Base-by-base conservation (phyloP, 495 filamentous ascomycete species). In the Pyrenula aspistea region DNA sequence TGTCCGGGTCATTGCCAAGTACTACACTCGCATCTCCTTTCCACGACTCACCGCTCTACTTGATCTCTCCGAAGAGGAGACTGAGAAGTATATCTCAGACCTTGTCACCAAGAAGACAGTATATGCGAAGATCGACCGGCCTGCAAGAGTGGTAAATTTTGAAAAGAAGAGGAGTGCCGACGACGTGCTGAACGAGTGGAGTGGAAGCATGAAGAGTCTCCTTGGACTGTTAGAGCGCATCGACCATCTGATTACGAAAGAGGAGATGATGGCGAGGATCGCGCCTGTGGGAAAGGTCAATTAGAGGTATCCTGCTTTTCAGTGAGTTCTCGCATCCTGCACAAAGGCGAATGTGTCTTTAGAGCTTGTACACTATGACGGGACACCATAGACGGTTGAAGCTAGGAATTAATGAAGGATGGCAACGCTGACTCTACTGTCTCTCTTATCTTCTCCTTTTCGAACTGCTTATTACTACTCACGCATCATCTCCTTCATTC, bases 231-330 rank as follows among this genome's bases (percentile, higher is more conserved):
- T 98, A 68, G 93, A 98, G 77, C 78, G 93, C 51, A 92, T 98
- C 60, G 93, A 97, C 70, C 93, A 98, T 73, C 75, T 98, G 68
- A 98, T 98, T 64, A 97, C 93, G 55, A 98, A 97, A 82, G 94
- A 97, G 77, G 94, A 97, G 79, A 98, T 98, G 93, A 98, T 98
- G 93, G 93, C 93, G 36, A 79, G 91, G 53, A 97, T 97, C 59
- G 83, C 89, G 68, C 89, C 86, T 2, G 72, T 83, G 24, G 81
- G 31, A 15, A 42, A 42, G 31, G 31, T 42, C 4, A 42, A 42
- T 15, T 42, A 15, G 15, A 15, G 8, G 8, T 42, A 15, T 4
- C 8, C 15, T 4, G 31, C 8, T 42, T 8, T 42, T 8, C 8
- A 4, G 31, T 42, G 31, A 42, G 31, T 42, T 42, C 31, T 42